A percentile compares a stretch with the other conserved stretches of the same genome.
phyloP scores from a whole-genome alignment of 2,329 filamentous ascomycete genomes.

The Fusarium agapanthi region DNA sequence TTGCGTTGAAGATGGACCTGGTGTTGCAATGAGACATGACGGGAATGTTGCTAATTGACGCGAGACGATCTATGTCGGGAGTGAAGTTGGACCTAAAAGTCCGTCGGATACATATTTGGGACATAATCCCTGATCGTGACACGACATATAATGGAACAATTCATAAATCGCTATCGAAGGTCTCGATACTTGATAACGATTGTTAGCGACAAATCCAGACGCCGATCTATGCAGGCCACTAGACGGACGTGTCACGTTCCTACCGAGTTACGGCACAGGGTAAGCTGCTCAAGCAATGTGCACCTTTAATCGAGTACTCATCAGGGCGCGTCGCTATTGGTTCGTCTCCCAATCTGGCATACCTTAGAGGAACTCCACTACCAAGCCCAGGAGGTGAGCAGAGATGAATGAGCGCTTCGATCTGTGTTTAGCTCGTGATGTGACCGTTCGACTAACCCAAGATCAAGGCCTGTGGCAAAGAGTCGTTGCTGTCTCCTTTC shows the following conservation, averaged over 20 bases:
- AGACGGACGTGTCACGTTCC: fast-evolving
- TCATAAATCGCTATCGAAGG: too few species aligned
- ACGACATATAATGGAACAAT: too few species aligned
- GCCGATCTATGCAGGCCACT: fast-evolving
- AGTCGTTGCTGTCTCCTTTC: too few species aligned
- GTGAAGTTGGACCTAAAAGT: fast-evolving
- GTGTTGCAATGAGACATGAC: fast-evolving
- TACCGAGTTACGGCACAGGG: fast-evolving
- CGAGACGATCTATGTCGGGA: fast-evolving
- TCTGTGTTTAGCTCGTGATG: too few species aligned
- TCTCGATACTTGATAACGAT: too few species aligned
- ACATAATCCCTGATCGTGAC: too few species aligned
- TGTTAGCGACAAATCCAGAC: fast-evolving
- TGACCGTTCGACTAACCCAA: too few species aligned
- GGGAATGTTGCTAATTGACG: not conserved
- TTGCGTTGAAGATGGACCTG: not conserved
- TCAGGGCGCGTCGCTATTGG: not conserved
- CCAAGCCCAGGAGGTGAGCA: too few species aligned
- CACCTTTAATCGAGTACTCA: fast-evolving
- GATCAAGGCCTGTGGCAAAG: too few species aligned
- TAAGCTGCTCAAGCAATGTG: fast-evolving
- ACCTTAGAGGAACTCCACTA: not conserved
- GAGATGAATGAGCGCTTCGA: too few species aligned
- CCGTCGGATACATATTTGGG: not conserved
- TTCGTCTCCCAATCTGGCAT: not conserved